phyloP scores from a whole-genome alignment of 202 grass and related monocot genomes.

The Cymbopogon flexuosus region DNA sequence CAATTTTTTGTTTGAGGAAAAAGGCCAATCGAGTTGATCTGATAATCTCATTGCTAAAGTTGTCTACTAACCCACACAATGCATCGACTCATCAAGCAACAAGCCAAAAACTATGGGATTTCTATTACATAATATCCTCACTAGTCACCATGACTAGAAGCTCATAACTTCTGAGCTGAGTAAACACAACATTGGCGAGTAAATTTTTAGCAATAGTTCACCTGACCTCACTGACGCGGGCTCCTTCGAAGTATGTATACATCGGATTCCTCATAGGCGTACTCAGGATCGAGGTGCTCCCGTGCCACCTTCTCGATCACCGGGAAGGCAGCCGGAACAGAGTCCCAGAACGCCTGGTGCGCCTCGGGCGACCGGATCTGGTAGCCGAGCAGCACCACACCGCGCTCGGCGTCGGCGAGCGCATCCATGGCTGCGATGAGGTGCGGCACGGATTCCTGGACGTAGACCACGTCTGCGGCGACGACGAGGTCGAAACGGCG shows the following conservation, averaged over 20 bases:
- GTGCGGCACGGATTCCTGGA: slow-evolving; percentile 68
- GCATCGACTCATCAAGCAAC: background rate
- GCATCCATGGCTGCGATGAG: slow-evolving; percentile 74
- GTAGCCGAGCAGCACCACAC: slow-evolving; percentile 69
- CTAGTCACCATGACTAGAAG: background rate
- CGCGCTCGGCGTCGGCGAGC: slow-evolving; percentile 54
- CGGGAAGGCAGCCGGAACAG: slow-evolving; percentile 47
- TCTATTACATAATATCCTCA: background rate
- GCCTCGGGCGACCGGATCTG: slow-evolving; percentile 80
- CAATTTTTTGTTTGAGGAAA: background rate
- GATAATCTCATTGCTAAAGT: background rate
- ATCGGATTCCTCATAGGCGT: slow-evolving; percentile 69
- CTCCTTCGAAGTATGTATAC: slow-evolving; percentile 63
- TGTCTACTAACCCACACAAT: background rate
- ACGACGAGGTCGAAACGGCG: slow-evolving; percentile 71
- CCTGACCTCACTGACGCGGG: slow-evolving; percentile 30
- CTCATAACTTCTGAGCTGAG: slow-evolving; percentile 1
- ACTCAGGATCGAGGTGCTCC: slow-evolving; percentile 77
- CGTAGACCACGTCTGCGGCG: slow-evolving; percentile 84
- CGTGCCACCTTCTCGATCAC: slow-evolving; percentile 69
- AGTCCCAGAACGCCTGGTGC: slow-evolving; percentile 66
- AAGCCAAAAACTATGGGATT: background rate
- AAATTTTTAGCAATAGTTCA: background rate
- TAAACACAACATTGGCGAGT: background rate
- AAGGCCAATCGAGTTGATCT: background rate